These are phyloP conservation scores for Cutaneotrichosporon cavernicola DNA, from an alignment of 1,284 basidiomycete species.

Conservation along the genomic window DNA sequence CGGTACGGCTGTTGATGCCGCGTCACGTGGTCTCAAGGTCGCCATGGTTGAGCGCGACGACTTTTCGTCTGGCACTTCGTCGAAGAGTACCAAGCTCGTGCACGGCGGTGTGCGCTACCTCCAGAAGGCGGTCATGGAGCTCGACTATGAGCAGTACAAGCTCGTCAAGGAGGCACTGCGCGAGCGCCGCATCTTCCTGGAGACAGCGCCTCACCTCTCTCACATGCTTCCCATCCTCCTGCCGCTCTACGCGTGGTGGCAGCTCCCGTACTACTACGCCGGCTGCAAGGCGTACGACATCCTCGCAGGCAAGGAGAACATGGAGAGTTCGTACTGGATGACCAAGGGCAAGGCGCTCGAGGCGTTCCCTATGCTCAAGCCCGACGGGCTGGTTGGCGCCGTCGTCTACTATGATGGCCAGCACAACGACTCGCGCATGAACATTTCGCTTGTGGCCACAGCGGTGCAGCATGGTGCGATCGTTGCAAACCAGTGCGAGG, in stretches of 20 bases:
- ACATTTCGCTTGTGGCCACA: constrained; percentile 88
- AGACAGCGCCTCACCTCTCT: constrained; percentile 92
- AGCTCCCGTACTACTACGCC: constrained; percentile 91
- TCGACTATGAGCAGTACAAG: constrained; percentile 95
- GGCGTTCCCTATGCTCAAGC: constrained; percentile 78
- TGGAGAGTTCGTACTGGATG: constrained; percentile 94
- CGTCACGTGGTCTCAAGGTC: constrained; percentile 84
- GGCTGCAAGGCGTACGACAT: constrained; percentile 97
- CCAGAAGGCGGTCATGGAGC: constrained; percentile 92
- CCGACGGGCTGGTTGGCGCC: constrained; percentile 88
- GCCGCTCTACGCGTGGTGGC: constrained; percentile 73
- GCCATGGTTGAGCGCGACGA: constrained; percentile 92
- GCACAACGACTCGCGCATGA: constrained; percentile 98
- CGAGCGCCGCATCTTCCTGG: constrained; percentile 88
- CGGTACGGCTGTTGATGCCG: constrained; percentile 91
- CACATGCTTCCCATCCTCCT: constrained; percentile 71
- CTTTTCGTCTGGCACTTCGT: constrained; percentile 89
- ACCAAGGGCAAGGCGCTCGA: constrained; percentile 83
- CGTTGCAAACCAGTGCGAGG: constrained; percentile 87
- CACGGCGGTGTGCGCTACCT: constrained; percentile 97
- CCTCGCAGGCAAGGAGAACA: constrained; percentile 92
- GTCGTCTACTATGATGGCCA: constrained; percentile 98
- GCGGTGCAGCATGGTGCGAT: constrained; percentile 90
- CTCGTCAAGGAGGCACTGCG: constrained; percentile 91
- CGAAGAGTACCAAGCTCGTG: constrained; percentile 95